Evolutionary conservation across 768 basidiomycete genomes (phyloP), one percentile per base, ranked within the genome.

Genomic region (Brasilioporus rufonigricans): DNA sequence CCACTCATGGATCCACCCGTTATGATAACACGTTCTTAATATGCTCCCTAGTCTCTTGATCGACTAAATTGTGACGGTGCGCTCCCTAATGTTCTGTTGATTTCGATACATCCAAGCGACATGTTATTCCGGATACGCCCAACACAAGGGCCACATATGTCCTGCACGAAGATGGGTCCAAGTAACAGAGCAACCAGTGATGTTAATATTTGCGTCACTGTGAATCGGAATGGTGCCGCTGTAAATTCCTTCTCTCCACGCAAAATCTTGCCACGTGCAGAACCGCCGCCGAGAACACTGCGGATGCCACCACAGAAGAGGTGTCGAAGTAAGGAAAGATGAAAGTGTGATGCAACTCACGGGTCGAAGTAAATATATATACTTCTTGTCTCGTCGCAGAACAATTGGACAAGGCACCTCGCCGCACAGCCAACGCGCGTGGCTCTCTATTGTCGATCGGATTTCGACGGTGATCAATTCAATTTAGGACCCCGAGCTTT

Each of bases 371-470:
- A 56, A 56, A 52, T 43, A 52, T 55, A 50, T 63, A 65, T 57
- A 52, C 33, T 38, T 49, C 51, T 16, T 57, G 38, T 38, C 47
- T 31, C 35, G 19, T 55, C 48, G 27, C 47, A 53, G 29, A 50
- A 62, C 60, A 63, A 66, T 48, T 55, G 50, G 27, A 44, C 56
- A 40, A 59, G 53, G 59, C 33, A 62, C 61, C 38, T 53, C 31
- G 45, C 38, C 27, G 52, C 61, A 66, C 58, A 68, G 61, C 66
- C 63, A 46, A 46, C 50, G 40, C 54, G 65, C 57, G 56, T 59
- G 66, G 59, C 32, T 49, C 44, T 35, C 45, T 27, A 29, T 49
- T 50, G 46, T 57, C 52, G 44, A 66, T 56, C 52, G 46, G 44
- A 14, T 51, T 48, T 53, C 41, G 57, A 59, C 57, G 56, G 54